Base-by-base conservation (phyloP, 2,329 filamentous ascomycete genomes). In the Aspergillus quadricinctus region DNA sequence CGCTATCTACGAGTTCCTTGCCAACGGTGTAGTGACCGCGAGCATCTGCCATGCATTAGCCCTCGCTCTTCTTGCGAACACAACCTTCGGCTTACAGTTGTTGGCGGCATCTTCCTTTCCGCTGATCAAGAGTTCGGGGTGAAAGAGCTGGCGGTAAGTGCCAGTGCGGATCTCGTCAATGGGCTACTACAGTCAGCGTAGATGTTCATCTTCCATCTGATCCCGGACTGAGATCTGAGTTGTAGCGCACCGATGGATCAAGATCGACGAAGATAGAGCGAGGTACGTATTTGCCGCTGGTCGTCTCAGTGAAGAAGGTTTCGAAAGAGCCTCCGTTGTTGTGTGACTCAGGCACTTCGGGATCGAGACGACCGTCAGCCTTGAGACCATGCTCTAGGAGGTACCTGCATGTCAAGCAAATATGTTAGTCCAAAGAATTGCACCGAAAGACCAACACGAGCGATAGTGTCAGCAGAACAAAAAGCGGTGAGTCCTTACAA, bases 101-200 rank as follows among this genome's bases (percentile, higher is more conserved):
- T 87, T 88, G 65, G 85, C 84, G 57, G 85, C 85, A 75, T 88
- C 85, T 70, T 88, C 85, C 75, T 87, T 87, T 65, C 85, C 85
- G 69, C 82, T 86, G 65, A 88, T 82, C 75, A 88, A 76, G 63
- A 84, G 75, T 70, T 87, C 84, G 21, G 85, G 85, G 71, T 87
- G 85, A 75, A 86, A 88, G 53, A 88, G 78, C 63, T 83, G 78
- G 63, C 83, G 80, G 75, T 86, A 87, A 62, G 75, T 63, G 63
- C 85, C 85, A 58, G 82, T 85, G 58, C 84, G 82, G 72, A 88
- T 86, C 72, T 88, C 85, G 66, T 88, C 85, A 66, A 88, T 84
- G 49, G 84, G 84, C 77, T 83, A 58, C 25, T 48, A 46, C 21
- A 21, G 54, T 65, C 52, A 65, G 61, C 49, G 9, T 21, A 23